Evolutionary conservation across 2,329 filamentous ascomycete genomes (phyloP).

Genomic region (Ilyonectria robusta): DNA sequence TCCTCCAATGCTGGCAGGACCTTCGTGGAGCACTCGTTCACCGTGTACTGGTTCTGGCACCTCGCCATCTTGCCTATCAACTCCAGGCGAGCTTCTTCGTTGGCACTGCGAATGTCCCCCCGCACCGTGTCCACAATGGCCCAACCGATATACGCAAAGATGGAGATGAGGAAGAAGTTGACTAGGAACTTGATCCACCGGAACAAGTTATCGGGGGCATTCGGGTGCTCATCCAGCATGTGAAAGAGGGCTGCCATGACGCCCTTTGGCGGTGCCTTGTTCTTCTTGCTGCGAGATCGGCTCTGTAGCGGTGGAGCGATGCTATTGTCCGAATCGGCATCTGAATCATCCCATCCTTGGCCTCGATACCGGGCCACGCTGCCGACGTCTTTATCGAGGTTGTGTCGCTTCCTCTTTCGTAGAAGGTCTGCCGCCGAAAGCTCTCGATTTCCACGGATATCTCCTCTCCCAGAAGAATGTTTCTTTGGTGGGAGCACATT

Average conservation of each 20-base stretch:
- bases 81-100: constrained; percentile 76
- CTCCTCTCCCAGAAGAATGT: constrained; percentile 71
- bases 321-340: constrained; percentile 64
- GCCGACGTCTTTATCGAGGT: constrained; percentile 66
- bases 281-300: constrained; percentile 45
- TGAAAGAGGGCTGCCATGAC: constrained; percentile 63
- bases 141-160: constrained; percentile 77
- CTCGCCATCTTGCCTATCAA: constrained; percentile 80
- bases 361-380: constrained; percentile 62
- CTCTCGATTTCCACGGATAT: constrained; percentile 67
- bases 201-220: constrained; percentile 71
- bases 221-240: constrained; percentile 69
- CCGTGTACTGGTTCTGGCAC: constrained; percentile 80
- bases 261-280: constrained; percentile 41
- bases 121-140: constrained; percentile 78
- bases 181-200: constrained; percentile 73
- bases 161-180: constrained; percentile 72
- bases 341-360: constrained; percentile 60
- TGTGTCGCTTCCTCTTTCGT: constrained; percentile 68
- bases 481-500: constrained; percentile 56
- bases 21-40: constrained; percentile 79
- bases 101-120: constrained; percentile 81
- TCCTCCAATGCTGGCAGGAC: constrained; percentile 80
- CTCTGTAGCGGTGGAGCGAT: constrained; percentile 38
- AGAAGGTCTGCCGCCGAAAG: constrained; percentile 59